Percentiles rank a stretch among this genome's conserved stretches.
These are phyloP conservation scores for Penicillium argentinense DNA, from an alignment of 495 filamentous ascomycete genomes.

Conservation along the genomic window DNA sequence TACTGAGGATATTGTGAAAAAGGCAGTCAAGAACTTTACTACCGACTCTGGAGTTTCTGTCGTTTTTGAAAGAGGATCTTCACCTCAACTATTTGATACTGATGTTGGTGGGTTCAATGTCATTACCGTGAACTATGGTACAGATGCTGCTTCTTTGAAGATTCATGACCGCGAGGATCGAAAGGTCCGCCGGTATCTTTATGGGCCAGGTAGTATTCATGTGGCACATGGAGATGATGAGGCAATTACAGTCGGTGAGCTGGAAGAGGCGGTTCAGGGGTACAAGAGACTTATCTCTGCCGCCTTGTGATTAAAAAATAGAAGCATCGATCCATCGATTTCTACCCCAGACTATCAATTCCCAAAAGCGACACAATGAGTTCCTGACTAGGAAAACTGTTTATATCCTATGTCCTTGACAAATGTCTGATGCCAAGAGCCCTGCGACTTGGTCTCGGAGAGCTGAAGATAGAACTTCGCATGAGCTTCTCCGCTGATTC, in stretches of 20 bases:
- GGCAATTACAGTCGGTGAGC: slow-evolving; percentile 62
- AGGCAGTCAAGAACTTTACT: too few species aligned
- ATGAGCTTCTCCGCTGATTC: slow-evolving; percentile 41
- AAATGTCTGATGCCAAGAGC: slow-evolving; percentile 47
- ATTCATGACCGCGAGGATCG: too few species aligned
- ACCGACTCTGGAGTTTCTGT: too few species aligned
- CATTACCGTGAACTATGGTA: too few species aligned
- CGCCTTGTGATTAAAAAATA: too few species aligned
- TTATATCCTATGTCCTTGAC: slow-evolving; percentile 46
- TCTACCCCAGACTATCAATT: too few species aligned
- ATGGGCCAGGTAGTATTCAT: slow-evolving; percentile 73
- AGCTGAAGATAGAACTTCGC: slow-evolving; percentile 40
- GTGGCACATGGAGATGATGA: slow-evolving; percentile 79
- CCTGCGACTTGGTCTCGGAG: slow-evolving; percentile 33
- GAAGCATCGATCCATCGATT: too few species aligned
- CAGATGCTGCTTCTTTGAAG: too few species aligned
- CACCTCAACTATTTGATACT: slow-evolving; percentile 64
- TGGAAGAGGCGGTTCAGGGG: slow-evolving; percentile 61
- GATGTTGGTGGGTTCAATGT: slow-evolving; percentile 68
- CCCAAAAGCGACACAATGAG: too few species aligned
- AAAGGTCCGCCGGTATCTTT: slow-evolving; percentile 68
- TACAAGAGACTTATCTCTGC: slow-evolving; percentile 56
- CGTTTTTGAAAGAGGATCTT: slow-evolving; percentile 61
- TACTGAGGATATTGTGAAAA: slow-evolving; percentile 51
- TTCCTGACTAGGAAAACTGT: slow-evolving; percentile 24